Evolutionary conservation across 2,329 filamentous ascomycete genomes (phyloP).

Genomic region (Teratosphaeria gauchensis): DNA sequence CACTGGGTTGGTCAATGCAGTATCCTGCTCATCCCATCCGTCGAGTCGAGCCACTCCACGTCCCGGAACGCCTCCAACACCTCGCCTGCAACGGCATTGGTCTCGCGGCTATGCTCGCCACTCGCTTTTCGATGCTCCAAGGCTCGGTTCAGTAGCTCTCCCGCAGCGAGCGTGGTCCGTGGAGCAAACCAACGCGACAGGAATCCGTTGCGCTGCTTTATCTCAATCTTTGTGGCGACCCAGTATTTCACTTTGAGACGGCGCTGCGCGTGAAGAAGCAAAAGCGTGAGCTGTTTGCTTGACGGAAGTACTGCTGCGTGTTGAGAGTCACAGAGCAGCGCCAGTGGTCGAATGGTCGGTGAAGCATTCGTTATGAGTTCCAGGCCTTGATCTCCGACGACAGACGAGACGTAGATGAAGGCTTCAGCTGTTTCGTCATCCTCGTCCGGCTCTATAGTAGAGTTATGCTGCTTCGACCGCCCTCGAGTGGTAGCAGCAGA

Average conservation of each 20-base stretch:
- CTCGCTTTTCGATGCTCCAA: slow-evolving; percentile 21
- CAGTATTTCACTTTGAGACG: slow-evolving; percentile 50
- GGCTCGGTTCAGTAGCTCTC: slow-evolving; percentile 41
- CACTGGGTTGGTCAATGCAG: slow-evolving; percentile 28
- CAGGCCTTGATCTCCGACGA: slow-evolving; percentile 42
- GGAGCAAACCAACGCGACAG: slow-evolving; percentile 41
- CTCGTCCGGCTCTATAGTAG: slow-evolving; percentile 10
- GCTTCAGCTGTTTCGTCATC: slow-evolving; percentile 39
- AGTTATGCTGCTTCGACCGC: not conserved
- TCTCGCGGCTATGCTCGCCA: slow-evolving; percentile 29
- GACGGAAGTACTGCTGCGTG: slow-evolving; percentile 42
- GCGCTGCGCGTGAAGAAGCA: slow-evolving; percentile 37
- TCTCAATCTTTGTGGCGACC: slow-evolving; percentile 57
- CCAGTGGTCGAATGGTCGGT: slow-evolving; percentile 44
- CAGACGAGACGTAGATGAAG: slow-evolving; percentile 56
- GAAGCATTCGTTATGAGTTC: slow-evolving; percentile 32
- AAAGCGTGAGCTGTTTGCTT: not conserved
- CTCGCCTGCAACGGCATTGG: slow-evolving; percentile 21
- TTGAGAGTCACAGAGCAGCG: slow-evolving; percentile 55
- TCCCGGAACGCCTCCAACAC: slow-evolving; percentile 31
- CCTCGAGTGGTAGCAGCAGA: not conserved
- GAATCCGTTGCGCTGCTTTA: slow-evolving; percentile 49
- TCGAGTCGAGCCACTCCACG: slow-evolving; percentile 42
- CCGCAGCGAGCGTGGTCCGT: slow-evolving; percentile 31
- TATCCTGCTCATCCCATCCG: slow-evolving; percentile 47